Evolutionary conservation across 768 basidiomycete genomes (phyloP).

Genomic region (Tephrocybe sp.): DNA sequence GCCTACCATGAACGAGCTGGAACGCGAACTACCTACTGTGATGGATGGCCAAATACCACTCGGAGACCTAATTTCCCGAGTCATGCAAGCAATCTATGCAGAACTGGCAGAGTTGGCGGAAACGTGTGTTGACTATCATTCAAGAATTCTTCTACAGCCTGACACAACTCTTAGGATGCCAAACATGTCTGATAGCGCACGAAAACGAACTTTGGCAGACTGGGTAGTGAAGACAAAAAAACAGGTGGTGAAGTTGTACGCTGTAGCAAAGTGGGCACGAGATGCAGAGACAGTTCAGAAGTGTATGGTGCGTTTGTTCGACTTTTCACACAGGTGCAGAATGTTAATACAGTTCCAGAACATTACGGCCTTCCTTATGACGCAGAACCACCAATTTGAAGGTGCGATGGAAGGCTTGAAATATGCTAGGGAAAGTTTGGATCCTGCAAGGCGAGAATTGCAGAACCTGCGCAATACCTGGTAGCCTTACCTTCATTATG

Average conservation of each 20-base stretch:
- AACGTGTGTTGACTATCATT: constrained; percentile 57
- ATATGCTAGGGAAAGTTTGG: constrained; percentile 66
- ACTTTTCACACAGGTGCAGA: background rate
- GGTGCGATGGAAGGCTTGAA: constrained; percentile 61
- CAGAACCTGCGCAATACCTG: background rate
- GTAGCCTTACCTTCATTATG: background rate
- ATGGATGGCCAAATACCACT: constrained; percentile 73
- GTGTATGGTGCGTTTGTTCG: constrained; percentile 60
- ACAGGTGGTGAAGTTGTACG: constrained; percentile 87
- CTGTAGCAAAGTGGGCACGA: constrained; percentile 83
- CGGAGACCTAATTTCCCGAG: constrained; percentile 71
- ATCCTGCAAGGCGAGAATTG: constrained; percentile 67
- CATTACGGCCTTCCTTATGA: constrained; percentile 83
- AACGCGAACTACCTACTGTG: constrained; percentile 73
- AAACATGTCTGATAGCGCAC: constrained; percentile 76
- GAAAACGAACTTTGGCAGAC: constrained; percentile 81
- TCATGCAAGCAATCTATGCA: constrained; percentile 78
- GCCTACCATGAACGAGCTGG: constrained; percentile 54
- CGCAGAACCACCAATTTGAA: constrained; percentile 84
- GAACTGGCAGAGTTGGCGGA: constrained; percentile 83
- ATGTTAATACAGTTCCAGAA: constrained; percentile 50
- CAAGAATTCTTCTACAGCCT: constrained; percentile 3
- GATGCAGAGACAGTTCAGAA: constrained; percentile 84
- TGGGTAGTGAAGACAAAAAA: constrained; percentile 92
- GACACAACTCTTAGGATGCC: constrained; percentile 53